Base-by-base conservation (phyloP, 371 early-diverging fungal species). In the Mortierella sp. region DNA sequence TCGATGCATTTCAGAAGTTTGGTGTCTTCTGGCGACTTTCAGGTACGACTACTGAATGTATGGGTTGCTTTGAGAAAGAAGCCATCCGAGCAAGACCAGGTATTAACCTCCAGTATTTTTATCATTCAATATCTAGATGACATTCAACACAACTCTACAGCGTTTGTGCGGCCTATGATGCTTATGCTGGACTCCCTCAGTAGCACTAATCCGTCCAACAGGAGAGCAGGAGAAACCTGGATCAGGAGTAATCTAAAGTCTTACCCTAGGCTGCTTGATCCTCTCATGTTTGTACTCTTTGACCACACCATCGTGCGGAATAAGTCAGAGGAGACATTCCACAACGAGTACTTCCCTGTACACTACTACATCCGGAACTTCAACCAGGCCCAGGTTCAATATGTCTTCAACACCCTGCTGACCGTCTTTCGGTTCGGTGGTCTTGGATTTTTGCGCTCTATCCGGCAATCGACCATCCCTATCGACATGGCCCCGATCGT, bases 171-270 rank as follows among this genome's bases (percentile, higher is more conserved):
- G 43, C 95, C 95, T 6, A 91, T 95, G 90, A 95, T 95, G 87
- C 49, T 96, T 7, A 90, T 96, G 78, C 77, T 95, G 48, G 96
- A 96, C 81, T 83, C 93, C 44, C 82, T 96, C 46, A 84, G 91
- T 29, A 91, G 92, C 44, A 83, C 90, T 35, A 90, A 91, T 44
- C 91, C 94, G 0, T 78, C 91, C 11, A 90, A 93, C 71, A 89
- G 92, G 43, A 88, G 95, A 12, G 91, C 92, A 18, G 95, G 94
- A 11, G 95, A 96, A 75, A 91, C 90, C 4, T 96, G 95, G 95
- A 89, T 95, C 68, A 90, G 94, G 49, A 91, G 91, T 70, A 93
- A 93, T 84, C 82, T 93, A 12, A 90, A 89, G 51, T 93, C 92
- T 24, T 94, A 93, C 82, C 88, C 88, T 3, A 88, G 94, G 35